These are phyloP conservation scores for Uronychia setigera DNA, from an alignment of 73 alveolate species.

Conservation along the genomic window DNA sequence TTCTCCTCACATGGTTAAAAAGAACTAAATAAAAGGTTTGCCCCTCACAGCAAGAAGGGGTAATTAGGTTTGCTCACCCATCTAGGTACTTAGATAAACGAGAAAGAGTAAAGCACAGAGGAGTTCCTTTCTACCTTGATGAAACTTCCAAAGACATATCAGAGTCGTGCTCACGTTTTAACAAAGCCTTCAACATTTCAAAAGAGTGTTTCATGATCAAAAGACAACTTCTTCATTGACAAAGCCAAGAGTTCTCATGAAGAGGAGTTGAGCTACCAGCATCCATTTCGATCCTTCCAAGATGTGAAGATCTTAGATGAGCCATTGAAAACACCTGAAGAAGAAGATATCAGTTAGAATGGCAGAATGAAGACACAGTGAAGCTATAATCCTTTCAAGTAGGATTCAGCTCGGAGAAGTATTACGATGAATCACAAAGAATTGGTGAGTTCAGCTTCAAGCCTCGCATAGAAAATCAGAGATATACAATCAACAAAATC, in stretches of 20 bases:
- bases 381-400: not conserved
- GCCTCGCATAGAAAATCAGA: too few relatives aligned
- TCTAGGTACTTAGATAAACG: not conserved
- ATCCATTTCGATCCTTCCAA: not conserved
- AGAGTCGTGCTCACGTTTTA: too few relatives aligned
- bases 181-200: not conserved
- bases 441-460: too few relatives aligned
- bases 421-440: too few relatives aligned
- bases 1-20: not conserved
- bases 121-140: not conserved
- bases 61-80: not conserved
- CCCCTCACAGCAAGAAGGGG: constrained; percentile 1
- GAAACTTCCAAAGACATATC: not conserved
- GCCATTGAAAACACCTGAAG: not conserved
- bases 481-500: too few relatives aligned
- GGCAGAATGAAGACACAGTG: not conserved
- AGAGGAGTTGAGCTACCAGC: not conserved
- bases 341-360: not conserved
- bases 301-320: not conserved
- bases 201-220: not conserved
- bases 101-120: not conserved
- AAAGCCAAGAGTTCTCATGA: not conserved
- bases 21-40: not conserved
- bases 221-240: not conserved
- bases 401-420: not conserved